A percentile compares a stretch with the other conserved stretches of the same genome.
Conservation (phyloP, 352 stramenopile genomes). For the Elongisporangium senticosum region DNA sequence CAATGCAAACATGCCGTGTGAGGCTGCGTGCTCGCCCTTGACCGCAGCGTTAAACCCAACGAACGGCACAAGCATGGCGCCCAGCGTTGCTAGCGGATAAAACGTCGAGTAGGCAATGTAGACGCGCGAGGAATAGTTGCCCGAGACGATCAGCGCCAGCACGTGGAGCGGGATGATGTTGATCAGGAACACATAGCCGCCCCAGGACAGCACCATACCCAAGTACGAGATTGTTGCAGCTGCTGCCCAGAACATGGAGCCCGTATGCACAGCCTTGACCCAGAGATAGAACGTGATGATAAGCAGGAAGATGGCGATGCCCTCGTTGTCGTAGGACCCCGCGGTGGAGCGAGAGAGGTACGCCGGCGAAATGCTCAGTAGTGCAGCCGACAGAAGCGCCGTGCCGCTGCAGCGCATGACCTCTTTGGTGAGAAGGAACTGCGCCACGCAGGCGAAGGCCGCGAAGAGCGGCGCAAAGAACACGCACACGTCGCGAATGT, state of each 20-base stretch:
- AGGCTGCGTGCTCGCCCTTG: conserved; percentile 68
- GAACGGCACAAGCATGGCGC: conserved; percentile 98
- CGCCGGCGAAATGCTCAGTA: conserved; percentile 95
- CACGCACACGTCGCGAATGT: conserved; percentile 87
- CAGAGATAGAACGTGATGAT: conserved; percentile 97
- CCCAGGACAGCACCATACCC: conserved; percentile 95
- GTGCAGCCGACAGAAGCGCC: conserved; percentile 83
- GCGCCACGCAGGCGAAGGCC: conserved; percentile 73
- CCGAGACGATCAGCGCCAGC: conserved; percentile 85
- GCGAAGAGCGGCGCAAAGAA: conserved; percentile 89
- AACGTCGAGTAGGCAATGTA: conserved; percentile 98
- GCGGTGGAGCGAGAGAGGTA: conserved; percentile 97
- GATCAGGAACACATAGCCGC: conserved; percentile 99
- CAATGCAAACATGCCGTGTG: conserved; percentile 92
- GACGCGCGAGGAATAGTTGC: conserved; percentile 88
- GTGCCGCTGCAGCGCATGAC: conserved; percentile 62
- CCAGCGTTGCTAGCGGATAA: conserved; percentile 93
- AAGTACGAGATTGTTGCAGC: conserved; percentile 90
- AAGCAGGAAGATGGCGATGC: conserved; percentile 97
- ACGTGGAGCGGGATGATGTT: conserved; percentile 98
- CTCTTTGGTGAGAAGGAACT: conserved; percentile 86
- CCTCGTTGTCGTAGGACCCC: conserved; percentile 99
- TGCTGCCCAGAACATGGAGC: conserved; percentile 67
- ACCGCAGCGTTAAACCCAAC: conserved; percentile 95
- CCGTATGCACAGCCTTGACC: conserved; percentile 79